Conservation (phyloP, 257 asterid genomes). For the Leptodermis oblonga region DNA sequence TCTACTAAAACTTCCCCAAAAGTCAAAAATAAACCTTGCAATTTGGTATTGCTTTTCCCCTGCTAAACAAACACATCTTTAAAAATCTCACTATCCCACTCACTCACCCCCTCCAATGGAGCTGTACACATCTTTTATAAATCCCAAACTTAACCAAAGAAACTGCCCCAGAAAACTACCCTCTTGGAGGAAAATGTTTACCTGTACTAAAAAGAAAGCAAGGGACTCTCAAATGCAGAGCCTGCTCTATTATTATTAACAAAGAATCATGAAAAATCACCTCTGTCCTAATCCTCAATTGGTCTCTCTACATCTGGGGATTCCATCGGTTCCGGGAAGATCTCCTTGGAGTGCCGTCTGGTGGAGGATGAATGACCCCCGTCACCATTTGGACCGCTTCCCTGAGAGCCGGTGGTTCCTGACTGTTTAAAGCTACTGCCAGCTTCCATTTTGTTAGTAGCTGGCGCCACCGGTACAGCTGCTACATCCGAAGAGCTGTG, state of each 20-base stretch:
- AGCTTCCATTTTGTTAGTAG: conserved; percentile 43
- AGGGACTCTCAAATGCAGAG: conserved; percentile 26
- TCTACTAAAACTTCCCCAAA: not conserved
- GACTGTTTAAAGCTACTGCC: conserved; percentile 58
- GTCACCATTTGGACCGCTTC: conserved; percentile 55
- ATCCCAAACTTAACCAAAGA: conserved; percentile 22
- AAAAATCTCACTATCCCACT: conserved; percentile 4
- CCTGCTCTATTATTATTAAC: conserved; percentile 32
- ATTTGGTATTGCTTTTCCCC: conserved; percentile 20
- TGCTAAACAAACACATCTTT: conserved; percentile 17
- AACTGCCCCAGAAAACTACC: conserved; percentile 21
- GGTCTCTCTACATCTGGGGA: conserved; percentile 43
- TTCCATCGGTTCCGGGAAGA: conserved; percentile 71
- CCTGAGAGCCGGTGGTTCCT: conserved; percentile 66
- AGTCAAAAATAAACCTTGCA: conserved; percentile 23
- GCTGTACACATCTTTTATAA: conserved; percentile 24
- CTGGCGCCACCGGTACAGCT: conserved; percentile 25
- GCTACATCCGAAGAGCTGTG: conserved; percentile 72
- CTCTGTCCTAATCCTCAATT: conserved; percentile 28
- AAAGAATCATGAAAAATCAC: conserved; percentile 43
- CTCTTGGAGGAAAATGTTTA: conserved; percentile 25
- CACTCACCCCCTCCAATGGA: conserved; percentile 7
- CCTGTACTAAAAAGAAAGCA: conserved; percentile 21
- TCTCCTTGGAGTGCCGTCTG: conserved; percentile 69
- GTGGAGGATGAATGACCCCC: conserved; percentile 48